Base-by-base conservation (phyloP, 345 rosid species). In the Limnanthes douglasii region DNA sequence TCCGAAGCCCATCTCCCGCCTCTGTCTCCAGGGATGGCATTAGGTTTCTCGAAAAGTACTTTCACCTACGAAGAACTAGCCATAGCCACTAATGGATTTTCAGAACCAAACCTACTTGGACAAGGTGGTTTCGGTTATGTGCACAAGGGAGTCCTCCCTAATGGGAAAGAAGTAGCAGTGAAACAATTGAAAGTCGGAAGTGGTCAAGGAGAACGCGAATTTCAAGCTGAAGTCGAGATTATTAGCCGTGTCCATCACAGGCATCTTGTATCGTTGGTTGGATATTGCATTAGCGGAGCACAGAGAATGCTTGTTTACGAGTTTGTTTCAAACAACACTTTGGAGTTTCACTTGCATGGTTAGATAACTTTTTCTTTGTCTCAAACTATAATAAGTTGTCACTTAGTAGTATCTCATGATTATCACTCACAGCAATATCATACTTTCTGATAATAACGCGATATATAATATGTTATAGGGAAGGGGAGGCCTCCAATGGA, bases 201-300 rank as follows among this genome's bases (percentile, higher is more conserved):
- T 1, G 82, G 93, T n/a, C 94, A 82, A 51, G 94, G 94, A 6
- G 75, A 73, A n/a, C 60, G 70, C 0, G 97, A 82, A 54, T 82
- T 82, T 28, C 78, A 71, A 46, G 88, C 85, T 1, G 94, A 86
- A 58, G 94, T 86, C 8, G 94, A 82, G 9, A 82, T 78, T 41
- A 86, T 86, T 43, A 82, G 94, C 26, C 67, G 88, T 3, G 94
- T 86, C 45, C 97, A 86, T 34, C 97, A 86, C 51, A 79, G 88
- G 18, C 77, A 82, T 45, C 80, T 86, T 31, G 97, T 86, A 26
- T 65, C 97, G 8, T 85, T 86, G 5, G 97, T 78, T 12, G 97
- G 94, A 0, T 78, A 78, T 50, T 69, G 72, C 51, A 67, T 75
- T 28, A 59, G 65, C 0, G 81, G 72, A 36, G 70, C 48, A 8